Evolutionary conservation across 1,284 basidiomycete genomes (phyloP).

Genomic region (Trichosporon sp.): DNA sequence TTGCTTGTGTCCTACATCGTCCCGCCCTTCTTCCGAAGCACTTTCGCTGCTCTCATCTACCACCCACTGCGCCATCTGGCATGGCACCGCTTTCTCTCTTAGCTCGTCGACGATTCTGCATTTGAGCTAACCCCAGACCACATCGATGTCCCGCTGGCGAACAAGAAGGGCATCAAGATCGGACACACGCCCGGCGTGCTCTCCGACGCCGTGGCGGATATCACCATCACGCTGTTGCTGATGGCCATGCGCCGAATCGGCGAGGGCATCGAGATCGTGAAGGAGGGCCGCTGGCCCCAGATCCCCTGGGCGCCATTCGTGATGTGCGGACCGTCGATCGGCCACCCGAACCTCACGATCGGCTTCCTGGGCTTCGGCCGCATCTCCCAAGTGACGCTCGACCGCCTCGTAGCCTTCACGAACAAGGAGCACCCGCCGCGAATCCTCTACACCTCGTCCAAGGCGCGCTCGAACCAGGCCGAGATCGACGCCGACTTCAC

Average conservation of each 20-base stretch:
- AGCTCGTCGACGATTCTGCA: not conserved
- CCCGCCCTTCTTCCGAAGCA: not conserved
- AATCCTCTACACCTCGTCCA: conserved; percentile 37
- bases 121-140: conserved; percentile 57
- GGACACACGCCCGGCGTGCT: conserved; percentile 90
- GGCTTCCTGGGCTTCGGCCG: conserved; percentile 93
- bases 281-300: conserved; percentile 63
- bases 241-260: conserved; percentile 80
- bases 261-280: conserved; percentile 60
- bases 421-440: conserved; percentile 40
- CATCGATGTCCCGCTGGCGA: conserved; percentile 61
- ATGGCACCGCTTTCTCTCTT: too few species aligned
- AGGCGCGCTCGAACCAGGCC: conserved; percentile 37
- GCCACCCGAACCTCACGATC: conserved; percentile 55
- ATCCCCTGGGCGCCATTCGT: conserved; percentile 70
- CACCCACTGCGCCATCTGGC: too few species aligned
- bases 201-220: conserved; percentile 83
- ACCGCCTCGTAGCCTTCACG: conserved; percentile 69
- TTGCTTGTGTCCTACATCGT: not conserved
- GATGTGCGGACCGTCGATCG: conserved; percentile 49
- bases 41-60: too few species aligned
- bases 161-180: conserved; percentile 63
- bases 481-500: conserved; percentile 56
- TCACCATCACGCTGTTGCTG: conserved; percentile 77
- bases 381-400: conserved; percentile 73